phyloP scores from a whole-genome alignment of 83 land plant species.

The Picea engelmannii region DNA sequence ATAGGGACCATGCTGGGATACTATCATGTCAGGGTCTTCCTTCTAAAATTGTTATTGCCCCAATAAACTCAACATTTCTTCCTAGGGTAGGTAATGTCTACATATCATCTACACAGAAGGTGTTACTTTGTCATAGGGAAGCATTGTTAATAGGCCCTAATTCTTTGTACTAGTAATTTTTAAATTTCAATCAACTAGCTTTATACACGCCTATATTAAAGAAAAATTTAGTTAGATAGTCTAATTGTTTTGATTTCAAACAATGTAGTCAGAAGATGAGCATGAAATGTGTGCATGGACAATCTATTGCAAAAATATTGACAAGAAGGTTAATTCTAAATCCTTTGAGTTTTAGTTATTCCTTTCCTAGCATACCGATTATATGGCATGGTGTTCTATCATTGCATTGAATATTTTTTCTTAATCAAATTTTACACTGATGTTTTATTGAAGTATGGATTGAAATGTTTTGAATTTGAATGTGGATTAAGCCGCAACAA shows the following conservation, averaged over 20 bases:
- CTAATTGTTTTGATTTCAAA: no score
- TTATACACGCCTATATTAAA: no score
- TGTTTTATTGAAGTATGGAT: neutral
- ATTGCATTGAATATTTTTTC: neutral
- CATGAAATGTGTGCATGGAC: slow-evolving; percentile 99
- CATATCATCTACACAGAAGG: no score
- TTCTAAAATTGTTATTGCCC: slow-evolving; percentile 96
- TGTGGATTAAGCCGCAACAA: neutral
- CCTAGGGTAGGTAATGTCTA: slow-evolving; percentile 69
- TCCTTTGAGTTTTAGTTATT: neutral
- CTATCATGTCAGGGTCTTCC: slow-evolving; percentile 94
- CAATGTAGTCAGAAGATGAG: slow-evolving; percentile 86
- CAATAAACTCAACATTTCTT: slow-evolving; percentile 94
- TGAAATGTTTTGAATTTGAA: slow-evolving; percentile 1
- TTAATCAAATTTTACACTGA: neutral
- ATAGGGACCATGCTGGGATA: slow-evolving; percentile 89
- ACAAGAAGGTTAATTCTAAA: slow-evolving; percentile 66
- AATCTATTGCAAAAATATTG: slow-evolving; percentile 97
- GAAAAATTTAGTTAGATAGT: no score
- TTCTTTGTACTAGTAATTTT: no score
- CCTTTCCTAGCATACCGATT: neutral
- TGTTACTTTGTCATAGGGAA: no score
- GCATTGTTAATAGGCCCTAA: no score
- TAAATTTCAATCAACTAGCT: no score
- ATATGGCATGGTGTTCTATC: neutral